Percentiles rank a stretch among this genome's conserved stretches.
Evolutionary conservation across 352 stramenopile genomes (phyloP).

Genomic region (Pythium biforme): DNA sequence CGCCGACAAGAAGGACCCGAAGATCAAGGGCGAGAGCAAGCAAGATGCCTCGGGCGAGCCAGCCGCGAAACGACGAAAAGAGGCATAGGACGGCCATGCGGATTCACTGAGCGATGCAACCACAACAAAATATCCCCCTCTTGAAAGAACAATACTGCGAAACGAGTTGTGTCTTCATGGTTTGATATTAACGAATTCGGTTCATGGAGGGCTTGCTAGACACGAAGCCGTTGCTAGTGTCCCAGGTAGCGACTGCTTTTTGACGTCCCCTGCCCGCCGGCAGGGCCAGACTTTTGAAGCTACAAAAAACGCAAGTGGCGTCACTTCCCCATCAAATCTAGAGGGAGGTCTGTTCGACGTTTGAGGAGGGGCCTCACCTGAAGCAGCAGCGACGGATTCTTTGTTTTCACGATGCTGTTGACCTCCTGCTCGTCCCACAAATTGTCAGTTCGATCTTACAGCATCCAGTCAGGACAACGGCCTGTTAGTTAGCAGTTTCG

Average conservation of each 20-base stretch:
- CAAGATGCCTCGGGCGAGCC: conserved; percentile 29
- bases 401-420: conserved; percentile 94
- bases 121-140: no score
- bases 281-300: conserved; percentile 64
- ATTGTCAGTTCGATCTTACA: neutral
- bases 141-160: no score
- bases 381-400: conserved; percentile 92
- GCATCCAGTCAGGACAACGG: no score
- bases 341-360: no score
- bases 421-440: conserved; percentile 63
- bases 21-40: conserved; percentile 30
- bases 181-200: neutral
- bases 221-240: conserved; percentile 31
- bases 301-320: conserved; percentile 14
- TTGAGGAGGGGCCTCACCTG: conserved; percentile 67
- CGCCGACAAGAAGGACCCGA: conserved; percentile 29
- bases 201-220: neutral
- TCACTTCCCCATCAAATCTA: neutral
- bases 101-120: no score
- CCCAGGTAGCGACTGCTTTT: conserved; percentile 60
- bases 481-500: no score
- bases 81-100: no score
- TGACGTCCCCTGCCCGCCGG: conserved; percentile 29
- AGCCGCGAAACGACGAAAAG: conserved; percentile 56
- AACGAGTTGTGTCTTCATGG: neutral